Evolutionary conservation across 306 rosid genomes (phyloP), one percentile per base, ranked within the genome.

Genomic region (Vachellia pachyceras): DNA sequence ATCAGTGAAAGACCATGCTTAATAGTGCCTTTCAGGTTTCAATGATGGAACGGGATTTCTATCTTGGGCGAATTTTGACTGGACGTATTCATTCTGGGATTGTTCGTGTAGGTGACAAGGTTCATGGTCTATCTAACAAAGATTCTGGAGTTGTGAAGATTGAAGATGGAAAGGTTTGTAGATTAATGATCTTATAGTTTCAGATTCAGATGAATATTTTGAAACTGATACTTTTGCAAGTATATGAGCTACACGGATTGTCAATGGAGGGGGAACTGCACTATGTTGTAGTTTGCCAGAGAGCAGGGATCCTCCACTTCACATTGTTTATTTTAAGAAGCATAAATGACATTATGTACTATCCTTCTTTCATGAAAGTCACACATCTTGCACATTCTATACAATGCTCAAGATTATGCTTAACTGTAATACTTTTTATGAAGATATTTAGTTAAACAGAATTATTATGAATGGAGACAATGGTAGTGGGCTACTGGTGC

Each of bases 131-230:
- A 72, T 88, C 91, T 44, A 79, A 75, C 78, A 95, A 90, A 71
- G 97, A 91, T 74, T 88, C 97, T 39, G 97, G 89, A 8, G 87
- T 85, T 23, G 93, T 89, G 79, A 95, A 91, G 86, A 63, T 95
- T 86, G 98, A 95, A 89, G 99, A 93, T 72, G 99, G 97, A 85
- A 95, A 95, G 98, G 99, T 95, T 57, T 79, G 88, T 87, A 10
- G 40, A 40, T 73, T 9, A 73, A 44, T 60, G 68, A 54, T 47
- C 86, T 36, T 44, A 17, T 57, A 72, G 55, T 80, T 73, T 60
- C 67, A 41, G 80, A 57, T 80, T 29, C 50, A 73, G 69, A 40
- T 67, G 44, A 22, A 60, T 73, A 73, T 23, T 39, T 20, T 70
- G 80, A 63, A 66, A 49, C 12, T 40, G 55, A 55, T 58, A 72